Percentiles rank a stretch among this genome's conserved stretches.
Evolutionary conservation across 2,329 filamentous ascomycete genomes (phyloP).

Genomic region (Cercospora canescens): DNA sequence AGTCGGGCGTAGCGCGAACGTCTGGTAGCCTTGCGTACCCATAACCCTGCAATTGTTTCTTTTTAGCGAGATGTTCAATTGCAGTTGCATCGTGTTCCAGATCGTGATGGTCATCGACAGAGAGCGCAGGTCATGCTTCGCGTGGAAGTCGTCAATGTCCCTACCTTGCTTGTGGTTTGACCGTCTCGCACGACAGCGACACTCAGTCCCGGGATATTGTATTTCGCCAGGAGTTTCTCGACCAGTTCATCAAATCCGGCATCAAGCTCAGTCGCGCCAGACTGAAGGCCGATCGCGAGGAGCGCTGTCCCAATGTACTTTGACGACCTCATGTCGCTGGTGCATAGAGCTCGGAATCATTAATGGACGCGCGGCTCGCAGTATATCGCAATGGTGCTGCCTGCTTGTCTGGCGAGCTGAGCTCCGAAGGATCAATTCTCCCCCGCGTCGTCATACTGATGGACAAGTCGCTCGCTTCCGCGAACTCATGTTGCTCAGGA

Average conservation of each 20-base stretch:
- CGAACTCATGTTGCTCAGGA: not conserved
- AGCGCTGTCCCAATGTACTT: not conserved
- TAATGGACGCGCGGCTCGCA: not conserved
- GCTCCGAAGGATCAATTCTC: not conserved
- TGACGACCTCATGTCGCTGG: not conserved
- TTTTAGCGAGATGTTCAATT: not conserved
- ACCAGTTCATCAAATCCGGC: conserved; percentile 3
- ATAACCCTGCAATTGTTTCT: conserved; percentile 9
- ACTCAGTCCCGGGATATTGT: conserved; percentile 14
- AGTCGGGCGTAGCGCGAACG: conserved; percentile 22
- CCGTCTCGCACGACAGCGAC: conserved; percentile 1
- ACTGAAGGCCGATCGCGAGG: not conserved
- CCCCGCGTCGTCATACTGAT: not conserved
- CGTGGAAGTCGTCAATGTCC: not conserved
- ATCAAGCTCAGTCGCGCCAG: not conserved
- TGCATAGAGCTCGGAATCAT: not conserved
- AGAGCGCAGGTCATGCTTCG: not conserved
- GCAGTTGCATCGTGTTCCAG: not conserved
- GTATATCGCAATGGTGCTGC: not conserved
- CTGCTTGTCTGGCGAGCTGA: not conserved
- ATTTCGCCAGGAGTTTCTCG: not conserved
- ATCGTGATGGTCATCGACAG: not conserved
- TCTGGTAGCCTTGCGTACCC: conserved; percentile 13
- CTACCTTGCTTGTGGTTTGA: not conserved
- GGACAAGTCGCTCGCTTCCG: not conserved